Evolutionary conservation across 306 rosid species (phyloP), one percentile per base, ranked within the genome.

Genomic region (Malus fusca): DNA sequence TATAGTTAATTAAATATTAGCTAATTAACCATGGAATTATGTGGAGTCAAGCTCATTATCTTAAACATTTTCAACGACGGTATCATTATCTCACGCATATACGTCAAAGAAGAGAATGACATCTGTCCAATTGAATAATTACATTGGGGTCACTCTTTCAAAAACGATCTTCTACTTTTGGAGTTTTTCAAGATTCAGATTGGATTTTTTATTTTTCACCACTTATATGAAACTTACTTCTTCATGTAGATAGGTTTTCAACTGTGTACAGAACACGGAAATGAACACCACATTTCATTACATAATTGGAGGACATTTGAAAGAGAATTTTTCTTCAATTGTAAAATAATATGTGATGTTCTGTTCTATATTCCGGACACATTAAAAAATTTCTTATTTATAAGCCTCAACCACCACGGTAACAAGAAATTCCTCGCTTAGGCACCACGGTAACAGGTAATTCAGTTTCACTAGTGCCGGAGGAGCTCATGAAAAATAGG

Each of bases 31-130:
- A 42, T 42, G 8, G 8, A 5, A 4, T 15, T 64, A 75, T 51
- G 79, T 81, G 85, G 78, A 81, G 64, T 84, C 89, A 85, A 87
- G 86, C 85, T 87, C 88, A 81, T 82, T 59, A 76, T 71, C 86
- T 68, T 58, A 59, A 59, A 73, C 14, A 72, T 79, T 84, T 86
- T 89, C 96, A 89, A 87, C 87, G 77, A 69, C 66, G 86, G 71
- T 42, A 87, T 89, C 78, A 91, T 89, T 84, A 84, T 76, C 72
- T 72, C 90, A 69, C 88, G 79, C 79, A 82, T 71, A 31, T 66
- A 77, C 77, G 79, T 89, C 87, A 85, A 72, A 64, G 40, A 72
- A 64, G 76, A 72, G 82, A 81, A 79, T 79, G 87, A 84, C 96
- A 81, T 56, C 77, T 79, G 82, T 52, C 88, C 88, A 85, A 89